These are phyloP conservation scores for Fusarium mundagurra DNA, from an alignment of 2,329 filamentous ascomycete genomes.

Conservation along the genomic window DNA sequence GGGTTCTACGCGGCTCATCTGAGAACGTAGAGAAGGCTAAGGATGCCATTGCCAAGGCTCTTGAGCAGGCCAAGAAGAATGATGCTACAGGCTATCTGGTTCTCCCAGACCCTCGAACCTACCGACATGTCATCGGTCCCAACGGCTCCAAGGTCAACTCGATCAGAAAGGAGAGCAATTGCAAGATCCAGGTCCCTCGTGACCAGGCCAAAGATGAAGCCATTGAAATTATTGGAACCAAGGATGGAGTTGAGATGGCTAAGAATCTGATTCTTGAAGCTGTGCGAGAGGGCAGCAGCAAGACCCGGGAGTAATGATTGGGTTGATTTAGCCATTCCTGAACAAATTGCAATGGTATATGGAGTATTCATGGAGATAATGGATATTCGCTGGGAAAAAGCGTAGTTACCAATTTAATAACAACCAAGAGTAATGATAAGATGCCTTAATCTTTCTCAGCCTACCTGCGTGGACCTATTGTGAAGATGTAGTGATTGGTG, in stretches of 20 bases:
- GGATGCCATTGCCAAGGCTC: conserved; percentile 75
- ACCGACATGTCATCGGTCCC: conserved; percentile 89
- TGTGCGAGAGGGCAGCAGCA: conserved; percentile 69
- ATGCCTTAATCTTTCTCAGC: neutral
- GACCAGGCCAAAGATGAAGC: conserved; percentile 80
- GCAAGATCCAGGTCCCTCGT: conserved; percentile 91
- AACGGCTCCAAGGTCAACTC: conserved; percentile 91
- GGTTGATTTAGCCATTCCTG: conserved; percentile 8
- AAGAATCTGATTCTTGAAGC: conserved; percentile 89
- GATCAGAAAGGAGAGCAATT: conserved; percentile 91
- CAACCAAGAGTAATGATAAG: conserved; percentile 30
- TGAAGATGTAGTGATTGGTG: neutral
- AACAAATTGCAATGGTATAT: conserved; percentile 23
- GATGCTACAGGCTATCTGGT: conserved; percentile 86
- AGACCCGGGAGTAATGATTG: conserved; percentile 44
- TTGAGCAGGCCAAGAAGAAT: conserved; percentile 76
- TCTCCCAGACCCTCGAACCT: conserved; percentile 87
- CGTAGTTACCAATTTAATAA: conserved; percentile 24
- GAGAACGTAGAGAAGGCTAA: conserved; percentile 87
- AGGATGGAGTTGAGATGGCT: conserved; percentile 85
- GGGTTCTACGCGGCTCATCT: conserved; percentile 82
- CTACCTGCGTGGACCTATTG: neutral
- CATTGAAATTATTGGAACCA: conserved; percentile 86
- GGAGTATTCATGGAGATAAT: conserved; percentile 26
- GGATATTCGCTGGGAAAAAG: conserved; percentile 5